Conservation (phyloP, 2,329 filamentous ascomycete species). For the Fusarium liriodendri region DNA sequence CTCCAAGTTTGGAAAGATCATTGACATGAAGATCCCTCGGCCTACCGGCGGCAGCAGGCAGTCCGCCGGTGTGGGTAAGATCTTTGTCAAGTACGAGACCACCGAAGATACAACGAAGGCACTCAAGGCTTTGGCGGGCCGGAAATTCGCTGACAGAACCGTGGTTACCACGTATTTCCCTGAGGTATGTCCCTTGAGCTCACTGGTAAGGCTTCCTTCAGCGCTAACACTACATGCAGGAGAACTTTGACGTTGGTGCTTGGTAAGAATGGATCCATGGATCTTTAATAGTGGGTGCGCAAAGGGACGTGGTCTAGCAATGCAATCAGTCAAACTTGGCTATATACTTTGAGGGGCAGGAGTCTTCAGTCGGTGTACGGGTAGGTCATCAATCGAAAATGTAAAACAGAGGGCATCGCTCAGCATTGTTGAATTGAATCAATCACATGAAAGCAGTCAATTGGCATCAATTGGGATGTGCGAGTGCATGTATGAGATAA, state of each 20-base stretch:
- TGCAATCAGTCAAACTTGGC: slow-evolving; percentile 25
- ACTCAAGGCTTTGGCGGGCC: slow-evolving; percentile 87
- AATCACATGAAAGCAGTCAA: neutral
- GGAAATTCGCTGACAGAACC: slow-evolving; percentile 96
- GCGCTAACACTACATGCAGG: slow-evolving; percentile 63
- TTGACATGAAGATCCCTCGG: slow-evolving; percentile 93
- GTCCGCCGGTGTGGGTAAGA: slow-evolving; percentile 93
- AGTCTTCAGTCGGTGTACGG: slow-evolving; percentile 39
- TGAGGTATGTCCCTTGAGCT: slow-evolving; percentile 69
- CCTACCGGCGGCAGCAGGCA: slow-evolving; percentile 86
- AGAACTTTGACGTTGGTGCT: slow-evolving; percentile 92
- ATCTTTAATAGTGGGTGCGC: slow-evolving; percentile 21
- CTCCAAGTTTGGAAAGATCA: slow-evolving; percentile 84
- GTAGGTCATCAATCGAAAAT: slow-evolving; percentile 41
- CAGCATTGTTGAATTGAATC: slow-evolving; percentile 26
- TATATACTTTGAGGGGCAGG: slow-evolving; percentile 30
- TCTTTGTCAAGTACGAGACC: slow-evolving; percentile 92
- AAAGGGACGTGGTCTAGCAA: slow-evolving; percentile 2
- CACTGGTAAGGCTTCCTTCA: neutral
- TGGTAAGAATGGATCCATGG: slow-evolving; percentile 67
- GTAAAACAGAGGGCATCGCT: slow-evolving; percentile 44
- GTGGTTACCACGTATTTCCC: slow-evolving; percentile 97
- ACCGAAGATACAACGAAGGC: slow-evolving; percentile 84
- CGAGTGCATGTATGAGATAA: neutral
- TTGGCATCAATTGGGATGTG: neutral